A percentile compares a stretch with the other conserved stretches of the same genome.
These are phyloP conservation scores for Inga laurina DNA, from an alignment of 306 rosid genomes.

Conservation along the genomic window DNA sequence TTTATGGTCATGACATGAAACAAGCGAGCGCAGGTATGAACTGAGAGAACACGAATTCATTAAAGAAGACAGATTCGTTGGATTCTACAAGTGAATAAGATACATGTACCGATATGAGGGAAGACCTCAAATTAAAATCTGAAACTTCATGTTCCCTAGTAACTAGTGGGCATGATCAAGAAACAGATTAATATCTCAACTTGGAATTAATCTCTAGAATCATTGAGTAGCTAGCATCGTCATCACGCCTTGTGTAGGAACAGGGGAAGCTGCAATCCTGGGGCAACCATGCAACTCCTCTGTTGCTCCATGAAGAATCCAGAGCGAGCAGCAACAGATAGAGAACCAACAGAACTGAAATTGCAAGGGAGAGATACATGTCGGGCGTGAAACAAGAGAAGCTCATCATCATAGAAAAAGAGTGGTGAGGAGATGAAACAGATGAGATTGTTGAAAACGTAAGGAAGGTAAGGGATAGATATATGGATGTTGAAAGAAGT, in stretches of 20 bases:
- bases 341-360: slow-evolving; percentile 23
- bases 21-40: background rate
- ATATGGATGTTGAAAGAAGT: background rate
- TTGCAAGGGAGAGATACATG: slow-evolving; percentile 28
- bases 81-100: background rate
- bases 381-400: background rate
- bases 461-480: background rate
- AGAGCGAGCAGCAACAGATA: slow-evolving; percentile 31
- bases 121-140: background rate
- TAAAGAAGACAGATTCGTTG: background rate
- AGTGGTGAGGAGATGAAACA: background rate
- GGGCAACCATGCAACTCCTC: slow-evolving; percentile 20
- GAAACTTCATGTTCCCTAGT: background rate
- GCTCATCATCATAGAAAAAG: background rate
- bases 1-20: background rate
- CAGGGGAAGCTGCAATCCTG: slow-evolving; percentile 29
- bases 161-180: background rate
- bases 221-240: background rate
- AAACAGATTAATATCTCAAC: background rate
- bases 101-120: background rate
- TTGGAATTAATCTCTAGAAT: background rate
- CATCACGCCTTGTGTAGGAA: slow-evolving; percentile 9
- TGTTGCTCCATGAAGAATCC: slow-evolving; percentile 42
- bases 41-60: background rate
- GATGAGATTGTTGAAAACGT: background rate